Conservation (phyloP, 129 eudicot species). For the Flaveria ramosissima region DNA sequence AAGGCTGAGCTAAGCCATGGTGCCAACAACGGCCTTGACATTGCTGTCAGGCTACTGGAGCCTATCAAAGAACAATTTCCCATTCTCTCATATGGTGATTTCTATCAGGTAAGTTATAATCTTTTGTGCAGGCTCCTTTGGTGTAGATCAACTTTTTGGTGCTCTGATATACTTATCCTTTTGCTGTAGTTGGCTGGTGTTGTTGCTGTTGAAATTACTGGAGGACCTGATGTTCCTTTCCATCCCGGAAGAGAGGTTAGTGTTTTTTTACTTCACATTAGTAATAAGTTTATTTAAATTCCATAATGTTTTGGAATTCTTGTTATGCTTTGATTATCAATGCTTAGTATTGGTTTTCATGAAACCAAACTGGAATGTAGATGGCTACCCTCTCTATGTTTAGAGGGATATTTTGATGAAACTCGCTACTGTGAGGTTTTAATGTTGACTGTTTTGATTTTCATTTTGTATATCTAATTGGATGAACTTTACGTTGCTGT, state of each 20-base stretch:
- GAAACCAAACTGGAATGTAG: neutral
- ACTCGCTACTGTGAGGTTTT: neutral
- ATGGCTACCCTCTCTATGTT: no score
- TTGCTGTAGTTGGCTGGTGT: constrained; percentile 72
- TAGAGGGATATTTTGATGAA: no score
- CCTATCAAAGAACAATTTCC: constrained; percentile 77
- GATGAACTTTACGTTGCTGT: constrained; percentile 24
- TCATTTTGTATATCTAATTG: neutral
- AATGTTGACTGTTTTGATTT: neutral
- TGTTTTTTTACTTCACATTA: neutral
- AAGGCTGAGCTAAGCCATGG: constrained; percentile 59
- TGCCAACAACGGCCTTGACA: constrained; percentile 83
- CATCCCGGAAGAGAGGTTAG: constrained; percentile 86
- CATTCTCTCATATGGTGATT: constrained; percentile 68
- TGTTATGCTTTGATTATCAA: no score
- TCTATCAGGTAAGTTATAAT: constrained; percentile 61
- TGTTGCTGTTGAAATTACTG: constrained; percentile 86
- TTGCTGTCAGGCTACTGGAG: constrained; percentile 73
- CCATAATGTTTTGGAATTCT: neutral
- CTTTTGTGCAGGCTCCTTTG: neutral
- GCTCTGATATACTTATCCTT: neutral
- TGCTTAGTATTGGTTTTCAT: neutral
- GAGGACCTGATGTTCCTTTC: constrained; percentile 88
- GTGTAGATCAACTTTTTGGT: neutral
- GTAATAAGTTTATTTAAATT: neutral